phyloP scores from a whole-genome alignment of 2,329 filamentous ascomycete species.

The Ophiostoma angusticollis region DNA sequence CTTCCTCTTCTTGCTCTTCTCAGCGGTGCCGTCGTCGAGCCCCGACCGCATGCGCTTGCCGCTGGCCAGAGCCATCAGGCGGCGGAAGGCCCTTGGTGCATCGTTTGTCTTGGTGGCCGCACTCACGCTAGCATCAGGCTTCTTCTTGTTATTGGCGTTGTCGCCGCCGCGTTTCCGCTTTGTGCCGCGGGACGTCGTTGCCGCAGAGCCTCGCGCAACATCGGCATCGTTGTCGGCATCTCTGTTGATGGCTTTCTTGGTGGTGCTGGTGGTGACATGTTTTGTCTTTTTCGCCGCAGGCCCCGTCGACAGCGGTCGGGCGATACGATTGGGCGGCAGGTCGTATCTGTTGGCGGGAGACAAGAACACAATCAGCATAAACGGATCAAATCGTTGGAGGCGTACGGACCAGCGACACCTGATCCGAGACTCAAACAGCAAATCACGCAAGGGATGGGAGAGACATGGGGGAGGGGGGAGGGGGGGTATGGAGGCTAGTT shows the following conservation, averaged over 20 bases:
- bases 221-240: not conserved
- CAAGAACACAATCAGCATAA: too few relatives aligned
- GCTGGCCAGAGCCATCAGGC: constrained; percentile 63
- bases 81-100: constrained; percentile 75
- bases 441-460: too few relatives aligned
- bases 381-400: too few relatives aligned
- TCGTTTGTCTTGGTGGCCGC: constrained; percentile 43
- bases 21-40: constrained; percentile 53
- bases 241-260: constrained; percentile 10
- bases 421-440: too few relatives aligned
- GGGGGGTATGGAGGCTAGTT: too few relatives aligned
- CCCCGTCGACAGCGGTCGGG: constrained; percentile 34
- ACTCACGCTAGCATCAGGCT: constrained; percentile 18
- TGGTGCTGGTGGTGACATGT: constrained; percentile 18
- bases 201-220: too few relatives aligned
- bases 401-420: too few relatives aligned
- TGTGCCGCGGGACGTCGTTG: constrained; percentile 20
- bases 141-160: too few relatives aligned
- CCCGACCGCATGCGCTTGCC: constrained; percentile 49
- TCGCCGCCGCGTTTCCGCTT: constrained; percentile 40
- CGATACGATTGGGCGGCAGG: constrained; percentile 35
- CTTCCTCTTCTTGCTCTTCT: constrained; percentile 19
- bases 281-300: constrained; percentile 13
- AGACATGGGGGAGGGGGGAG: not conserved
- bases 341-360: constrained; percentile 28